Base-by-base conservation (phyloP, 2,329 filamentous ascomycete species). In the Phialophora macrospora region DNA sequence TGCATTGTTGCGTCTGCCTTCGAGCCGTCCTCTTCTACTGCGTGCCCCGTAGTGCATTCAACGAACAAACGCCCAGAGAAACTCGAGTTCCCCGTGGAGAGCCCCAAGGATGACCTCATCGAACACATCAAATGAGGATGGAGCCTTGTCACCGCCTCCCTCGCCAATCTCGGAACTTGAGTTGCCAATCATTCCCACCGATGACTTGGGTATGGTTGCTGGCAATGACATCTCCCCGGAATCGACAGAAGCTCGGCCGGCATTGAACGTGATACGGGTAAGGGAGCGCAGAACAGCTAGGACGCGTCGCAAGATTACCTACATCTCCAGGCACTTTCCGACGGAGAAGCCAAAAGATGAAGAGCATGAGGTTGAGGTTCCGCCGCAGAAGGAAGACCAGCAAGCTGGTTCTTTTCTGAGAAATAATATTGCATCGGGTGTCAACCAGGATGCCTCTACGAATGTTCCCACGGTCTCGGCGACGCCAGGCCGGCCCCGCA, bases 271-370 rank as follows among this genome's bases (percentile, higher is more conserved):
- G 41, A n/a, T 60, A 51, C 56, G 30, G n/a, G 65, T 60, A 51
- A 58, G 30, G n/a, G 65, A 63, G 57, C 60, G 49, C 6, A 64
- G 44, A 28, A 41, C 55, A 22, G 59, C 48, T 11, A 26, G 26
- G 8, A 67, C 57, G 51, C 63, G 69, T 34, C 64, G 63, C 38
- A 59, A 59, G 32, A 48, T 70, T 38, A 69, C 67, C 20, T 70
- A 71, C 66, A 63, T 71, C 22, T 72, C 70, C n/a, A 67, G 63
- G 46, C 69, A 72, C 49, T 72, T 72, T 58, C 30, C 58, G 12
- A 58, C 56, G 11, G 56, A 63, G 32, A 46, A 58, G 17, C 12
- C 30, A 12, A 61, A 57, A 32, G 48, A 62, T 59, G 67, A 52
- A 22, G 20, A 24, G 48, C 51, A 46, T 28, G 48, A 26, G 20